Evolutionary conservation across 305 asterid genomes (phyloP).

Genomic region (Stenogyne calaminthoides): DNA sequence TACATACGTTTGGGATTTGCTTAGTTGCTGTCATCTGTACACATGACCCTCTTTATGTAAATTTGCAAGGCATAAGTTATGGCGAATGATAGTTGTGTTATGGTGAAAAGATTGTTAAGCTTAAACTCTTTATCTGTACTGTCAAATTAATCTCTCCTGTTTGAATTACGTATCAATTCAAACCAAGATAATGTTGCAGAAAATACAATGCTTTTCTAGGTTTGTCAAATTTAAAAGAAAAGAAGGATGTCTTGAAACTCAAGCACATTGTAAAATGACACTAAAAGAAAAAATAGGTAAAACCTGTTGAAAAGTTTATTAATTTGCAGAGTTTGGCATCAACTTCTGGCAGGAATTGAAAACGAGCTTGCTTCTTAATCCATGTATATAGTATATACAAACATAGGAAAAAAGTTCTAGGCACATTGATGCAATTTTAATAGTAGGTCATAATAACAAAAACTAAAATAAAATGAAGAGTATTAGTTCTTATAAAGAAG

Average conservation of each 20-base stretch:
- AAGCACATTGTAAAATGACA: background rate
- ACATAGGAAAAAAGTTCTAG: no score
- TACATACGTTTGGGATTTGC: constrained; percentile 8
- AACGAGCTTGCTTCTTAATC: background rate
- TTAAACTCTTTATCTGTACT: background rate
- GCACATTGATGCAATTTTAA: no score
- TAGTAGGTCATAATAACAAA: no score
- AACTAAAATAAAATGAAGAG: no score
- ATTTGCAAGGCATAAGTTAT: background rate
- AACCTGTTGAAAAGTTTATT: background rate
- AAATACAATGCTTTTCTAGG: no score
- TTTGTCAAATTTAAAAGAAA: no score
- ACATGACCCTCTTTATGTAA: background rate
- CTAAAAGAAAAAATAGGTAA: background rate
- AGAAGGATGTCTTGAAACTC: background rate
- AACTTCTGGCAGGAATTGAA: background rate
- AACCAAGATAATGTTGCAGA: no score
- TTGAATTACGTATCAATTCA: no score
- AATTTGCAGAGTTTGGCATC: background rate
- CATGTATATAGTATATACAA: background rate
- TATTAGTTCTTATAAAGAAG: no score
- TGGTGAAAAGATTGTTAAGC: background rate
- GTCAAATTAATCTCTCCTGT: background rate
- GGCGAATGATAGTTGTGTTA: background rate
- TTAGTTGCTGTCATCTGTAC: background rate